Percentiles rank a stretch among this genome's conserved stretches.
Conservation (phyloP, 305 asterid genomes). For the Fraxinus angustifolia region DNA sequence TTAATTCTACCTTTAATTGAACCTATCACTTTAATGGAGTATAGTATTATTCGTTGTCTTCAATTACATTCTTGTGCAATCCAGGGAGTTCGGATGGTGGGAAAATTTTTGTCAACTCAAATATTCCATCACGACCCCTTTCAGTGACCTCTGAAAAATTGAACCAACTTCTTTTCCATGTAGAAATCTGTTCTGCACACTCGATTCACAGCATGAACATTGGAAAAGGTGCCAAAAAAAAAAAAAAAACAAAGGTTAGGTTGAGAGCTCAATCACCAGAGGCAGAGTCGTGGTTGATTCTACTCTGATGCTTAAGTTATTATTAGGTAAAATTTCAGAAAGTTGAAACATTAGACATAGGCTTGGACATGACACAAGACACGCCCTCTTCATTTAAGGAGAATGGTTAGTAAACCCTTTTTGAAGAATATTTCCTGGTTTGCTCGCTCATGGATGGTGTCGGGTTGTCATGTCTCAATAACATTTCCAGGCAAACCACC, state of each 20-base stretch:
- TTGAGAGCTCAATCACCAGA: background rate
- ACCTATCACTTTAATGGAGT: background rate
- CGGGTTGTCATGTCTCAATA: background rate
- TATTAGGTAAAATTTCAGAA: too few species aligned
- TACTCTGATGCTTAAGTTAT: background rate
- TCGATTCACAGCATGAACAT: background rate
- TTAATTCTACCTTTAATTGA: too few species aligned
- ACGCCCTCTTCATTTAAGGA: background rate
- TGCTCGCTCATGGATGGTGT: background rate
- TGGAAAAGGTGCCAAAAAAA: background rate
- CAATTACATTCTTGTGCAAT: background rate
- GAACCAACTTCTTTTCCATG: background rate
- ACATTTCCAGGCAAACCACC: background rate
- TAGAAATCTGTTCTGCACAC: background rate
- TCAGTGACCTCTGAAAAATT: background rate
- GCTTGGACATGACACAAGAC: background rate
- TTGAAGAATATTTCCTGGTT: background rate
- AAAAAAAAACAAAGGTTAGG: background rate
- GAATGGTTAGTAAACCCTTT: background rate
- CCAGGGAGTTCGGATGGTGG: background rate
- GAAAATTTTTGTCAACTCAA: background rate
- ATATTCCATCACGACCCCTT: background rate
- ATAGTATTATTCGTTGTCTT: background rate
- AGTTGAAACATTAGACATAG: background rate
- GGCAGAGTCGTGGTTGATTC: background rate